phyloP scores from a whole-genome alignment of 2,329 filamentous ascomycete species.

The Aspergillus sergii region DNA sequence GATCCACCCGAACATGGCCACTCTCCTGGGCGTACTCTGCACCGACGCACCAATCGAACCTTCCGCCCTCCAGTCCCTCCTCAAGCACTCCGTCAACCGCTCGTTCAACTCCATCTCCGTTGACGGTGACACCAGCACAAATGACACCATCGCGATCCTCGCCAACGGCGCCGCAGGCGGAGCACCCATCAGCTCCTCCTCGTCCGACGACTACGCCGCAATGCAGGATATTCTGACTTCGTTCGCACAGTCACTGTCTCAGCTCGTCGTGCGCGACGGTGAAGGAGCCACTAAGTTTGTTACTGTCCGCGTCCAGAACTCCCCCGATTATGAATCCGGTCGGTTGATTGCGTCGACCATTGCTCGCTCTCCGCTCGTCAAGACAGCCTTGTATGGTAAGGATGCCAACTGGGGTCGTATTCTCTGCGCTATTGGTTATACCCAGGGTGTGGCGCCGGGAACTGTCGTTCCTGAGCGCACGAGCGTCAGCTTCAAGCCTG shows the following conservation, averaged over 20 bases:
- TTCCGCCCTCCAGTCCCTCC: slow-evolving; percentile 66
- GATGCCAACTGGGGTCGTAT: slow-evolving; percentile 99
- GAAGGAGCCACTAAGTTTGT: slow-evolving; percentile 99
- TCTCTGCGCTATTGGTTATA: slow-evolving; percentile 89
- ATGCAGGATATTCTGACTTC: slow-evolving; percentile 72
- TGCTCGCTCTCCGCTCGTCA: slow-evolving; percentile 88
- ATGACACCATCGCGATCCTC: slow-evolving; percentile 92
- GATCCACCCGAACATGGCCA: slow-evolving; percentile 99
- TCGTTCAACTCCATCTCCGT: slow-evolving; percentile 98
- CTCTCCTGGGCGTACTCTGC: slow-evolving; percentile 84
- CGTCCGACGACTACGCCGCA: slow-evolving; percentile 66
- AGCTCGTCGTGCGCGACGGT: slow-evolving; percentile 92
- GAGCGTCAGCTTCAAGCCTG: slow-evolving; percentile 63
- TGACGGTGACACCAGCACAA: slow-evolving; percentile 95
- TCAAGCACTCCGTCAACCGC: slow-evolving; percentile 73
- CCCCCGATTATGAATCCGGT: slow-evolving; percentile 69
- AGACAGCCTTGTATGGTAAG: slow-evolving; percentile 94
- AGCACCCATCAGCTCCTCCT: slow-evolving; percentile 56
- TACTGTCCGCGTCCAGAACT: slow-evolving; percentile 80
- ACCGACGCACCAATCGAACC: slow-evolving; percentile 84
- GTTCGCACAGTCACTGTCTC: slow-evolving; percentile 82
- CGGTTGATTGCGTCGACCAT: slow-evolving; percentile 84
- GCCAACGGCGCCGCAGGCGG: slow-evolving; percentile 92
- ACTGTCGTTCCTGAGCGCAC: slow-evolving; percentile 58
- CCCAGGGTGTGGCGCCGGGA: slow-evolving; percentile 50